Evolutionary conservation across 371 early-diverging fungal species (phyloP), one percentile per base, ranked within the genome.

Genomic region (Mortierella sp.): DNA sequence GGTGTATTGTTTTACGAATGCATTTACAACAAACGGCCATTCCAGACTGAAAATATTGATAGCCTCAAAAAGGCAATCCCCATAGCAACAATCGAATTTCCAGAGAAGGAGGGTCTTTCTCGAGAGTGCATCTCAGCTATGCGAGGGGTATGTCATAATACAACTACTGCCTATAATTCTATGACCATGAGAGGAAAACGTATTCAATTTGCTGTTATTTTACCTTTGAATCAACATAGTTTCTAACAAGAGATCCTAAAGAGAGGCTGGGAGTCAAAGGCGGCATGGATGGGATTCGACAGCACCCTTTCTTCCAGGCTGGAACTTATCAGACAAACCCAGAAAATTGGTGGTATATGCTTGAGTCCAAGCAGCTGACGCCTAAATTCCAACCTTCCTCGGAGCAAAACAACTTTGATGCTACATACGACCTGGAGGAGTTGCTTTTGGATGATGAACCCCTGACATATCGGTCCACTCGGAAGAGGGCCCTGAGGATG

Each of bases 371-470:
- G 70, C 75, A 88, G 10, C 19, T 82, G 23, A 63, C 72, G 7
- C 84, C 84, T n/a, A 71, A 82, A 22, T 86, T 84, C 61, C 66
- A 68, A 10, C 86, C 86, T 9, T 76, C 76, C 73, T 85, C 84
- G 45, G 90, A 94, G 68, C 84, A 87, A 61, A 87, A 91, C 61
- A 96, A 96, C 79, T 99, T 98, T 87, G 98, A 99, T 85, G 96
- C 96, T 9, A 94, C 96, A 8, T 94, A 96, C 74, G 98, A 99
- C 61, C 86, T 98, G 6, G 98, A 98, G 68, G 99, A 99, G 75
- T 88, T 97, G 29, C 83, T 97, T 35, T 83, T 97, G 47, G 98
- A 98, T 76, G 96, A 97, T 28, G 94, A 96, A 69, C 97, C 98
- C 4, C 84, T 97, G n/a, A 91, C 90, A 22, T 87, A 75, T 35